Evolutionary conservation across 163 green algal species (phyloP).

Genomic region (Volvox carteri): DNA sequence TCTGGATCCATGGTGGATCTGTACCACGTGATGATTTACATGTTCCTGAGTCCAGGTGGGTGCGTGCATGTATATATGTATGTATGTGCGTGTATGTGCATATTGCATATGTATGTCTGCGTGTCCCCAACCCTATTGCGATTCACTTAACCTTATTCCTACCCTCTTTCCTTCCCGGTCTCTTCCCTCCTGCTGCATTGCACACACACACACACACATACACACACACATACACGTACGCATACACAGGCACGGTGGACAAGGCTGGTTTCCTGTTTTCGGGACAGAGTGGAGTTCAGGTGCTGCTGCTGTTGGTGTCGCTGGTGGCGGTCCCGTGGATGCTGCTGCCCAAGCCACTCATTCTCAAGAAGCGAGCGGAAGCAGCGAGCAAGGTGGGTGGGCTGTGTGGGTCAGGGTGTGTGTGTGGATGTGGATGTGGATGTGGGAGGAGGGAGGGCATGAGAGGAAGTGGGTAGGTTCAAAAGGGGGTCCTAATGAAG

Average conservation of each 20-base stretch:
- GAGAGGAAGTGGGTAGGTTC: no score
- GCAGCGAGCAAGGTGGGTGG: constrained; percentile 41
- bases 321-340: constrained; percentile 96
- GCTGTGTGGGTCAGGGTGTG: background rate
- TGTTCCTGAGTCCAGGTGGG: constrained; percentile 91
- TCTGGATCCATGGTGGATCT: constrained; percentile 91
- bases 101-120: no score
- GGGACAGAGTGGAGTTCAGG: constrained; percentile 67
- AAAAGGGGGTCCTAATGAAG: no score
- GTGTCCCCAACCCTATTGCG: no score
- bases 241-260: constrained; percentile 60
- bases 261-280: constrained; percentile 72
- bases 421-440: background rate
- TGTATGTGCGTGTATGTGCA: background rate
- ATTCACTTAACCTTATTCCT: no score
- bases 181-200: no score
- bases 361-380: constrained; percentile 92
- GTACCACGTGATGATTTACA: constrained; percentile 99
- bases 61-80: constrained; percentile 11
- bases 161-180: no score
- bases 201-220: no score
- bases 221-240: background rate
- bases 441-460: background rate
- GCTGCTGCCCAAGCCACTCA: constrained; percentile 98
- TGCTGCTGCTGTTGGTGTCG: constrained; percentile 90